Evolutionary conservation across 192 early-diverging fungal genomes (phyloP).

Genomic region (Linnemannia elongata): DNA sequence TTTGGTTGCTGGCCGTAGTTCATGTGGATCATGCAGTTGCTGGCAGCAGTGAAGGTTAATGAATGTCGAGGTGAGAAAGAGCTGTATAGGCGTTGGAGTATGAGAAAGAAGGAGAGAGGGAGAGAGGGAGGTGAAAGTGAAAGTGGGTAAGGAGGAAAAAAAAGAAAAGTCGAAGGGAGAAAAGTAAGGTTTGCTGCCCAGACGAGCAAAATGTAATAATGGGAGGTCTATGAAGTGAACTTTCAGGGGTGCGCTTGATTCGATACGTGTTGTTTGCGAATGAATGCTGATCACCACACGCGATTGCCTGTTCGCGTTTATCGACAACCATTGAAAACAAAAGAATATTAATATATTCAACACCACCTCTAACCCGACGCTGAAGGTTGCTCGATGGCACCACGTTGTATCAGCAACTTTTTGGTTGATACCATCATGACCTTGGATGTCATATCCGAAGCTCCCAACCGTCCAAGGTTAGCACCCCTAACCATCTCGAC

Average conservation of each 20-base stretch:
- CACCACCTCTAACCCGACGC: not conserved
- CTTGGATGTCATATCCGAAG: not conserved
- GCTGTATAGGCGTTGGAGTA: not conserved
- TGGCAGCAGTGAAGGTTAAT: not conserved
- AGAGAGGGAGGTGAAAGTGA: not conserved
- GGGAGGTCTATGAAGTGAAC: not conserved
- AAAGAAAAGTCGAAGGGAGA: not conserved
- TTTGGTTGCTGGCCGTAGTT: slow-evolving; percentile 53
- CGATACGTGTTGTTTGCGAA: too few species aligned
- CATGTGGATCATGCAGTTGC: slow-evolving; percentile 14
- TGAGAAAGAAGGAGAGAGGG: not conserved
- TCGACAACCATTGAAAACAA: not conserved
- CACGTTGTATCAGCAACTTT: not conserved
- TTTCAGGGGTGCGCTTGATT: too few species aligned
- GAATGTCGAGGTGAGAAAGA: not conserved
- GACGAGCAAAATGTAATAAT: not conserved
- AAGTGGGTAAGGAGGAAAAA: not conserved
- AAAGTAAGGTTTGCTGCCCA: not conserved
- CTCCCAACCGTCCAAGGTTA: not conserved
- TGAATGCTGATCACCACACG: too few species aligned
- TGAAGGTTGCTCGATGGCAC: not conserved
- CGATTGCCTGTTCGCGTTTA: too few species aligned
- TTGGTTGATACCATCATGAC: not conserved
- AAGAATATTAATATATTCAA: not conserved
- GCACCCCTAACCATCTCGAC: not conserved